Evolutionary conservation across 73 alveolate species (phyloP).

Genomic region (Blepharisma japonicum): DNA sequence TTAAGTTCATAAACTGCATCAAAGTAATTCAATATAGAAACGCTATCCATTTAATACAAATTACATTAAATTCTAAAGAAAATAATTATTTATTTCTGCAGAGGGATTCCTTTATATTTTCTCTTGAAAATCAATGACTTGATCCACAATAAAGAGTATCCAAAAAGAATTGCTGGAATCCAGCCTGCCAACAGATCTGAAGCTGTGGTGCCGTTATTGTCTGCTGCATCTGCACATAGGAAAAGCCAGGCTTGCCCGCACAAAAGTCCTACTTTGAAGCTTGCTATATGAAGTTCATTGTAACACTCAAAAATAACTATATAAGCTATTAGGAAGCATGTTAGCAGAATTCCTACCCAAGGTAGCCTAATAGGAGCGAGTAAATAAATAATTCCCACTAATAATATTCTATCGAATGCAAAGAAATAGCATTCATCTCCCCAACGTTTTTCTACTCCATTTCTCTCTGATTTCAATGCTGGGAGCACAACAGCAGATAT

Average conservation of each 20-base stretch:
- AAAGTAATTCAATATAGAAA: no score
- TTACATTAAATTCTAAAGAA: no score
- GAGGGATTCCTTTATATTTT: background rate
- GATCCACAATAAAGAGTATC: background rate
- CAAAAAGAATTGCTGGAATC: conserved; percentile 11
- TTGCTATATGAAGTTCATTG: conserved; percentile 11
- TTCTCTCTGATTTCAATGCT: background rate
- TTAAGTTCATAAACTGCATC: no score
- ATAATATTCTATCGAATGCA: background rate
- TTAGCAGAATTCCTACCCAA: background rate
- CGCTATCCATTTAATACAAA: no score
- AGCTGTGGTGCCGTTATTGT: background rate
- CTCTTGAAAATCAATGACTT: conserved; percentile 10
- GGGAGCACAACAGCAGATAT: background rate
- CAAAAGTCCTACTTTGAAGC: background rate
- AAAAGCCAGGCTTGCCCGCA: conserved; percentile 17
- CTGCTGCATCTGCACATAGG: background rate
- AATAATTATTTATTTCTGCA: background rate
- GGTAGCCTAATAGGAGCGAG: conserved; percentile 3
- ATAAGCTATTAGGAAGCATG: background rate
- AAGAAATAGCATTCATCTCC: background rate
- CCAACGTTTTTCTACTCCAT: background rate
- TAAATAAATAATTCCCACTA: conserved; percentile 14
- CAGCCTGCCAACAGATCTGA: conserved; percentile 12
- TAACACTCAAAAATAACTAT: background rate